phyloP scores from a whole-genome alignment of 257 asterid species.

The Oldenlandia corymbosa region DNA sequence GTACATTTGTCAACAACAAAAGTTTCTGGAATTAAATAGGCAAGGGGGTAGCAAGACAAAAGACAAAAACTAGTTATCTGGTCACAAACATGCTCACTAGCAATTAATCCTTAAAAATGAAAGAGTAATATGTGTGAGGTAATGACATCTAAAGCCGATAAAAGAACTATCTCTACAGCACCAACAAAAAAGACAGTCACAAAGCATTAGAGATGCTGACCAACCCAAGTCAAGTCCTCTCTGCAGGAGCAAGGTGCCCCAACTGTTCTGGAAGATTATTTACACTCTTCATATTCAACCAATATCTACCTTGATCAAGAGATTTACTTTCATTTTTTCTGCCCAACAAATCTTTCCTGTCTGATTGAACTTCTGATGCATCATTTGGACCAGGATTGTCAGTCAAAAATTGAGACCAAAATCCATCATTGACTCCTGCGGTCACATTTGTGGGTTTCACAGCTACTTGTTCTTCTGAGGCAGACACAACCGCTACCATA shows the following conservation, averaged over 20 bases:
- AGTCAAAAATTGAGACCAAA: conserved; percentile 93
- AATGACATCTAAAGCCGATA: conserved; percentile 2
- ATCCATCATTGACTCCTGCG: conserved; percentile 77
- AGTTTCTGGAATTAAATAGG: neutral
- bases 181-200: neutral
- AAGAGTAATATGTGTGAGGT: neutral
- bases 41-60: neutral
- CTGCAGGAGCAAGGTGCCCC: conserved; percentile 83
- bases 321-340: conserved; percentile 45
- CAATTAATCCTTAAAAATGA: neutral
- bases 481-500: conserved; percentile 22
- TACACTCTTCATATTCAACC: conserved; percentile 68
- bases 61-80: neutral
- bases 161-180: conserved; percentile 1
- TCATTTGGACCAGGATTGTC: conserved; percentile 77
- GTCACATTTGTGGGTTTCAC: conserved; percentile 30
- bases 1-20: neutral
- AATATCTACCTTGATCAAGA: conserved; percentile 40
- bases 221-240: conserved; percentile 45
- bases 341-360: conserved; percentile 33
- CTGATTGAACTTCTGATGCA: conserved; percentile 43
- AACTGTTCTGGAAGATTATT: conserved; percentile 61
- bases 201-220: conserved; percentile 2
- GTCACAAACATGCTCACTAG: neutral
- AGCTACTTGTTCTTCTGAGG: conserved; percentile 32